Evolutionary conservation across 2,329 filamentous ascomycete genomes (phyloP).

Genomic region (Colletotrichum tamarilloi): DNA sequence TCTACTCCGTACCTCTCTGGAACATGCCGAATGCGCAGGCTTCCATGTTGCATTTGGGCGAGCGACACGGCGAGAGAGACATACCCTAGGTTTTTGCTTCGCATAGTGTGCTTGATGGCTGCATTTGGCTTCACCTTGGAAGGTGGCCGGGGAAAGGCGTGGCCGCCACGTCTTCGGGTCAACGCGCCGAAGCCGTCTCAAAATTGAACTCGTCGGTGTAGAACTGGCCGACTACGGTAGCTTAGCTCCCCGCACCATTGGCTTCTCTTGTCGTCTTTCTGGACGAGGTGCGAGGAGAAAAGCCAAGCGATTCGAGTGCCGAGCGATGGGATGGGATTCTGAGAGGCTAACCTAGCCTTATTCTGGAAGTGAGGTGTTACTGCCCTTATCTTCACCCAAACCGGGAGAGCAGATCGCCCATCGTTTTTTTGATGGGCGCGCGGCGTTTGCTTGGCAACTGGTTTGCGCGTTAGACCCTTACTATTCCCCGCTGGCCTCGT

Average conservation of each 20-base stretch:
- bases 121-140: background rate
- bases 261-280: background rate
- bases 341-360: constrained; percentile 1
- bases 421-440: background rate
- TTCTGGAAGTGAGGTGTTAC: constrained; percentile 13
- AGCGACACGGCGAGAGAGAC: constrained; percentile 10
- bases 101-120: background rate
- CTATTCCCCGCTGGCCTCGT: constrained; percentile 5
- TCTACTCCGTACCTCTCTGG: background rate
- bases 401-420: constrained; percentile 10
- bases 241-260: constrained; percentile 6
- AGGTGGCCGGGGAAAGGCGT: background rate
- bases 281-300: background rate
- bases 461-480: constrained; percentile 1
- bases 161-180: background rate
- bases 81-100: background rate
- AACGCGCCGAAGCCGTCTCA: background rate
- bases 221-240: background rate
- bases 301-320: constrained; percentile 23
- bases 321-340: background rate
- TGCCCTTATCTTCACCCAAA: constrained; percentile 10
- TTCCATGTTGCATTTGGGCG: constrained; percentile 12
- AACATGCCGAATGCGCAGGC: constrained; percentile 1
- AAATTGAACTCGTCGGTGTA: constrained; percentile 1
- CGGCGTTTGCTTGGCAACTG: constrained; percentile 23